Evolutionary conservation across 2,329 filamentous ascomycete species (phyloP), one percentile per base, ranked within the genome.

Genomic region (Diaporthe helianthi): DNA sequence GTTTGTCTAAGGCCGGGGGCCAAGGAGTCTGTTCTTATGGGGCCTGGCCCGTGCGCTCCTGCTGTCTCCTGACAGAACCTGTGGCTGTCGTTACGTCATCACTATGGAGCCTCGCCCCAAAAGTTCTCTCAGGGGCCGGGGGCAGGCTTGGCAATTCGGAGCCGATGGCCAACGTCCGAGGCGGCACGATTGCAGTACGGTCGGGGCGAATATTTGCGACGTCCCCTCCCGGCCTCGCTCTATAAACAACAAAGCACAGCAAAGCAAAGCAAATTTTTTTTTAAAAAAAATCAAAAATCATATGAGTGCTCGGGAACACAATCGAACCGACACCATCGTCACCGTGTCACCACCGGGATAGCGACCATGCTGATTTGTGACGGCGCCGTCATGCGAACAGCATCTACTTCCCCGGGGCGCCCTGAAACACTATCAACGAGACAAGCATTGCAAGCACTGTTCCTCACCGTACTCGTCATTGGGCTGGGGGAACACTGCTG

Each of bases 91-190:
- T 58, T 58, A 58, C 54, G 58, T 33, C 44, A 49, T 49, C 15
- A 29, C 17, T 7, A 33, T 13, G 9, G n/a, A 6, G 10, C 29
- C 44, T 63, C 44, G 58, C 58, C 49, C 36, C 41, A 46, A 49
- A 63, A 63, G 12, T 49, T 49, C 58, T 47, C 10, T 61, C 26
- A 4, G 33, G 24, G 38, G 7, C 55, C 24, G 55, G 55, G 55
- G 38, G 22, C 26, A 46, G 26, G 17, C 58, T 63, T 63, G 58
- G 58, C 58, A 49, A 4, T 49, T 63, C 58, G 58, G 58, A 63
- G 58, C 58, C 58, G 58, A 63, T 49, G 58, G 41, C 4, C 58
- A 63, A 47, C 58, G 58, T 63, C 58, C 58, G 58, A 63, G 58
- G 26, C 44, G 44, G 58, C 44, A 15, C 29, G 36, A n/a, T 13